Evolutionary conservation across 2,329 filamentous ascomycete species (phyloP).

Genomic region (Knufia petricola): DNA sequence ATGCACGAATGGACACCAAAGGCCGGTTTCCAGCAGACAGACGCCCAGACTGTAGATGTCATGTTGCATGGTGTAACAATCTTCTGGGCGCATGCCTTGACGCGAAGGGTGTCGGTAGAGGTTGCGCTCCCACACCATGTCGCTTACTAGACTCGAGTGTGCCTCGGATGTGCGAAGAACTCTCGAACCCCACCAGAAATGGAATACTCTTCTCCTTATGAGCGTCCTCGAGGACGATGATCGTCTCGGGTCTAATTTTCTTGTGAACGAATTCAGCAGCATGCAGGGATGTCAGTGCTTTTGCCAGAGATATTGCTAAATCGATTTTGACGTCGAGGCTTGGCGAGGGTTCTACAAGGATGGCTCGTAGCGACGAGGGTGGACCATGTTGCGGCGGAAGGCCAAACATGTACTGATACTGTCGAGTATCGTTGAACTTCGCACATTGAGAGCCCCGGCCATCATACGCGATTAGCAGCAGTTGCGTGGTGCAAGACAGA

Average conservation of each 20-base stretch:
- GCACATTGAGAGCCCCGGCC: too few species aligned
- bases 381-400: too few species aligned
- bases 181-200: constrained; percentile 40
- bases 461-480: too few species aligned
- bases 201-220: constrained; percentile 20
- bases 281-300: constrained; percentile 26
- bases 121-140: constrained; percentile 35
- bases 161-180: constrained; percentile 30
- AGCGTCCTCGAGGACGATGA: constrained; percentile 24
- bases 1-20: constrained; percentile 19
- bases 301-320: constrained; percentile 25
- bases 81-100: constrained; percentile 33
- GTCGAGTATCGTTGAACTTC: too few species aligned
- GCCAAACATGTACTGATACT: too few species aligned
- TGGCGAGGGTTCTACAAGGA: neutral
- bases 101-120: constrained; percentile 44
- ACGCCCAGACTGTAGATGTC: constrained; percentile 50
- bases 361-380: neutral
- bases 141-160: constrained; percentile 28
- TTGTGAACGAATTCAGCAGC: constrained; percentile 28
- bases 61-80: constrained; percentile 43
- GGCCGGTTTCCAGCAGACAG: constrained; percentile 44
- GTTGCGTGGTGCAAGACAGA: too few species aligned
- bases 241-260: constrained; percentile 28
- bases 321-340: constrained; percentile 21